Conservation (phyloP, 2,329 filamentous ascomycete genomes). For the Claviceps fusiformis region DNA sequence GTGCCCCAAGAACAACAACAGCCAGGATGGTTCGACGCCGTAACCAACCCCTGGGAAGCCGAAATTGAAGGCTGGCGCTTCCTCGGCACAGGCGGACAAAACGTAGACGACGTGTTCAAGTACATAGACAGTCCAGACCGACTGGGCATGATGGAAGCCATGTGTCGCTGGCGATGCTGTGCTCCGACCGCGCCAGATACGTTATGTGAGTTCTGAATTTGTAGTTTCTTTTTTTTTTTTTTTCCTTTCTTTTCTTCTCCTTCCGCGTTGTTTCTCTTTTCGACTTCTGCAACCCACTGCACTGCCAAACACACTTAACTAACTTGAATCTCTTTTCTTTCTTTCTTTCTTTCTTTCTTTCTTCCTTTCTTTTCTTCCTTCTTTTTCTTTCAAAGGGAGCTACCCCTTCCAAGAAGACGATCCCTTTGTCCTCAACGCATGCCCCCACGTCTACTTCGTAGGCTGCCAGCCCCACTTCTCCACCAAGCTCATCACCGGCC, state of each 20-base stretch:
- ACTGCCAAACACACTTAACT: background rate
- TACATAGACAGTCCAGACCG: conserved; percentile 71
- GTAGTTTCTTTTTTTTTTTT: no score
- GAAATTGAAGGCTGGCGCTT: conserved; percentile 84
- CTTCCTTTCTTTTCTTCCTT: background rate
- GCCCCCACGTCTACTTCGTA: conserved; percentile 83
- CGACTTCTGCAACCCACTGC: background rate
- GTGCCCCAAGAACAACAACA: conserved; percentile 16
- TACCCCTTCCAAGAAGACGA: conserved; percentile 95
- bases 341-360: no score
- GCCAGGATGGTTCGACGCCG: conserved; percentile 68
- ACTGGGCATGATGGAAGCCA: conserved; percentile 83
- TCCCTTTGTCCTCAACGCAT: conserved; percentile 72
- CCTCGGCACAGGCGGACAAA: conserved; percentile 79
- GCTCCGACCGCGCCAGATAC: conserved; percentile 95
- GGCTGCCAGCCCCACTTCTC: conserved; percentile 73
- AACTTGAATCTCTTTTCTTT: background rate
- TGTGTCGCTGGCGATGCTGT: conserved; percentile 80
- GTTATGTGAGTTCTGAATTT: conserved; percentile 48
- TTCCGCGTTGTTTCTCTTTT: no score
- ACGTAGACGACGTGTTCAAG: conserved; percentile 84
- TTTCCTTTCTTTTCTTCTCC: background rate
- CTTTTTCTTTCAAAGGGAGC: conserved; percentile 45
- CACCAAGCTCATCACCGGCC: conserved; percentile 54
- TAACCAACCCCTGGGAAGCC: conserved; percentile 88